Conservation (phyloP, 2,329 filamentous ascomycete genomes). For the Apiospora arundinis region DNA sequence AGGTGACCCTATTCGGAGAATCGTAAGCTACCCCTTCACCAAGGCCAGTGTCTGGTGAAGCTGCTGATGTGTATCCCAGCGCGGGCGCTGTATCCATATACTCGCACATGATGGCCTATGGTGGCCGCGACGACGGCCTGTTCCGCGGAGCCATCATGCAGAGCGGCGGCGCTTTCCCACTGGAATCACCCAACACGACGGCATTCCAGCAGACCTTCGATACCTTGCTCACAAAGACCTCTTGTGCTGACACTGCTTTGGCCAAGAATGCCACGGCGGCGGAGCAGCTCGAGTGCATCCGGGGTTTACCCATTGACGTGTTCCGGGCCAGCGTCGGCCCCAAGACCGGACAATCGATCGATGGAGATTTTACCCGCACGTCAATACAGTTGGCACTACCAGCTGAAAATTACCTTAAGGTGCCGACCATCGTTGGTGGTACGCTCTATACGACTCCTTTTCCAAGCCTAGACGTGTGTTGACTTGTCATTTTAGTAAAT, state of each 20-base stretch:
- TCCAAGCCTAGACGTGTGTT: neutral
- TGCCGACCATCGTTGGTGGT: neutral
- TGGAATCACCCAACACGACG: conserved; percentile 39
- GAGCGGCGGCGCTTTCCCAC: conserved; percentile 49
- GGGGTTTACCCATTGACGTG: neutral
- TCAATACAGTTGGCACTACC: conserved; percentile 19
- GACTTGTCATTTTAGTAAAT: neutral
- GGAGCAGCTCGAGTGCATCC: conserved; percentile 11
- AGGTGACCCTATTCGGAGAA: conserved; percentile 61
- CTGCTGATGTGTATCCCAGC: conserved; percentile 32
- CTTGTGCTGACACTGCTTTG: conserved; percentile 38
- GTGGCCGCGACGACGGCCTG: conserved; percentile 60
- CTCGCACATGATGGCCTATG: conserved; percentile 53
- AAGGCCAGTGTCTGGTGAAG: neutral
- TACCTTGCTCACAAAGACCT: conserved; percentile 42
- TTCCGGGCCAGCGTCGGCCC: neutral
- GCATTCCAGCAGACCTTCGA: conserved; percentile 44
- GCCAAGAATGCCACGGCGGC: neutral
- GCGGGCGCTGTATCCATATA: conserved; percentile 45
- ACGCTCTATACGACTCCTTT: too few species aligned
- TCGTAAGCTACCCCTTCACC: conserved; percentile 34
- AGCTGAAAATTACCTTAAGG: neutral
- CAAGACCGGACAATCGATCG: conserved; percentile 17
- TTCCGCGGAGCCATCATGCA: conserved; percentile 62
- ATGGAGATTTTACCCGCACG: conserved; percentile 19